Percentiles rank a stretch among this genome's conserved stretches.
Evolutionary conservation across 202 grass and related monocot genomes (phyloP).

Genomic region (Schoenoplectus triqueter): DNA sequence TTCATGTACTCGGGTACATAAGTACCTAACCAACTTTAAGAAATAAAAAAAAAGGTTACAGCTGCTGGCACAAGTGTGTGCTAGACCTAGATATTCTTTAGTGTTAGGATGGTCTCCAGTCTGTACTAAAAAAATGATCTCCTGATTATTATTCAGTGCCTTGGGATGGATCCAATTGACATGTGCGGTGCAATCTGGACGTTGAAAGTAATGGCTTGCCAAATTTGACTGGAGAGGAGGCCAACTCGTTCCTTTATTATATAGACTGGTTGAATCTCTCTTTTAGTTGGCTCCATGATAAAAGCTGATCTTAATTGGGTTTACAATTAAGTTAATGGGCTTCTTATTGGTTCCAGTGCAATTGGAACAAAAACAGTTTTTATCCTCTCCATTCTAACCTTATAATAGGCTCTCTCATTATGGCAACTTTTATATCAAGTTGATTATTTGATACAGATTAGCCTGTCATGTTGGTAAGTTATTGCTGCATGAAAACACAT

Average conservation of each 20-base stretch:
- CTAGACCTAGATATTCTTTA: slow-evolving; percentile 10
- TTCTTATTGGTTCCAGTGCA: slow-evolving; percentile 36
- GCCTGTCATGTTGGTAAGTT: background rate
- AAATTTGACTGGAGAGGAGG: slow-evolving; percentile 11
- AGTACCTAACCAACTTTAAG: slow-evolving; percentile 22
- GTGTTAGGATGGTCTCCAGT: slow-evolving; percentile 16
- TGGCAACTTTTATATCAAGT: background rate
- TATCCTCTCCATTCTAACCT: background rate
- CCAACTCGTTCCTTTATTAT: slow-evolving; percentile 8
- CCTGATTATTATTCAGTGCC: background rate
- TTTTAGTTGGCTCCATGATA: slow-evolving; percentile 21
- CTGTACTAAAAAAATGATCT: slow-evolving; percentile 2
- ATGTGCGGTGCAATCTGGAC: background rate
- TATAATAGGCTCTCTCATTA: background rate
- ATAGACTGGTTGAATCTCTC: slow-evolving; percentile 25
- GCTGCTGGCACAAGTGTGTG: slow-evolving; percentile 16
- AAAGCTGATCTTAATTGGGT: background rate
- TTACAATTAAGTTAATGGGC: slow-evolving; percentile 16
- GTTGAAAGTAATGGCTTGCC: background rate
- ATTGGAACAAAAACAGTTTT: background rate
- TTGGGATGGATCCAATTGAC: background rate
- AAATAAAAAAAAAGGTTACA: background rate
- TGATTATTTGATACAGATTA: slow-evolving; percentile 7
- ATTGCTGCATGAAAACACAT: background rate
- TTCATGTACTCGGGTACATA: background rate